These are phyloP conservation scores for Solanum corneliomulleri DNA, from an alignment of 257 asterid genomes.

Conservation along the genomic window DNA sequence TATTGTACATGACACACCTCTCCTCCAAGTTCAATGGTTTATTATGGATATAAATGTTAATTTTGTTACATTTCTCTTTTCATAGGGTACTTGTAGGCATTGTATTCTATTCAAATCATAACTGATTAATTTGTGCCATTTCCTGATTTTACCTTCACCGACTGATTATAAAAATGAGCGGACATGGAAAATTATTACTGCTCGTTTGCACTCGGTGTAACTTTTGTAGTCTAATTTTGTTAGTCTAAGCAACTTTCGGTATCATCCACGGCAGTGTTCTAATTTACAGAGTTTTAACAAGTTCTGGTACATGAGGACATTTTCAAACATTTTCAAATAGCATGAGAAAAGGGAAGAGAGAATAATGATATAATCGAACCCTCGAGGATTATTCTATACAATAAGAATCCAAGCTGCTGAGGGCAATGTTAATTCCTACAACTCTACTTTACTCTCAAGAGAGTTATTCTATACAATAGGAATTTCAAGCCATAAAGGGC, in stretches of 20 bases:
- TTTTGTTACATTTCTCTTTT: neutral
- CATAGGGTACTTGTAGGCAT: neutral
- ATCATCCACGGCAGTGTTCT: neutral
- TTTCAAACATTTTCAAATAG: neutral
- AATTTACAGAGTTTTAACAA: neutral
- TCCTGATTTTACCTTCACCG: neutral
- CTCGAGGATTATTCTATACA: neutral
- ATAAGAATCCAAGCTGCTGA: neutral
- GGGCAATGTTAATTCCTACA: neutral
- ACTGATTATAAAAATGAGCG: neutral
- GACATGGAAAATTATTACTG: neutral
- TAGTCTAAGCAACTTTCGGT: neutral
- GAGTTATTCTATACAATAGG: neutral
- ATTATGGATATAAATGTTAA: neutral
- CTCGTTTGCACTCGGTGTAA: too few species aligned
- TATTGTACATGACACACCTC: neutral
- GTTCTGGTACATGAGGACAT: neutral
- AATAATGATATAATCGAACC: neutral
- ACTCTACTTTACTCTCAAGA: neutral
- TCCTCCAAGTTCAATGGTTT: neutral
- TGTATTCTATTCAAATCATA: neutral
- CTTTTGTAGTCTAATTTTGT: neutral
- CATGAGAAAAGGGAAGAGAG: neutral
- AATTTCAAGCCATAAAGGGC: neutral
- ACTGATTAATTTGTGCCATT: neutral